Evolutionary conservation across 2,329 filamentous ascomycete genomes (phyloP), one percentile per base, ranked within the genome.

Genomic region (Pezicula carpinea): DNA sequence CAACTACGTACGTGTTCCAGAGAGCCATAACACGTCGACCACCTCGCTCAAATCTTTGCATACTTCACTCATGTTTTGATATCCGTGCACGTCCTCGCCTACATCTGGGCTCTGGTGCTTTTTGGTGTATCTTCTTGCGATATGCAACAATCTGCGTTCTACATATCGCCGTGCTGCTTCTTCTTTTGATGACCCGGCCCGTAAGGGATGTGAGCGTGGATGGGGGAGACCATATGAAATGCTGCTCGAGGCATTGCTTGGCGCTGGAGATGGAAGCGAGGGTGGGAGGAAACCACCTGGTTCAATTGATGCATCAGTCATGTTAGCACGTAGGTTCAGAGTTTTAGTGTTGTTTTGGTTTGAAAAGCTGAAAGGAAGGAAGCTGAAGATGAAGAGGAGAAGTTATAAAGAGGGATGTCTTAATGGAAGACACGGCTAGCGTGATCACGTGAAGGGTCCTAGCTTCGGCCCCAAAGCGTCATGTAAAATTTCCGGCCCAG

Each of bases 11-110:
- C 89, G 89, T 18, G 91, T 96, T 8, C 87, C 89, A 23, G 84
- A 89, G 18, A 89, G 77, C 92, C 92, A 97, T 5, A 96, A 68
- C 6, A 95, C 77, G 64, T 95, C 85, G 14, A 95, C 69, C 11
- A 96, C 64, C 5, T 75, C 74, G 47, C 91, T 86, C 1, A 95
- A 66, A 59, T 96, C 89, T 47, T 70, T 77, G 52, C 80, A 88
- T 5, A 89, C 76, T 60, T 91, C 84, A 42, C 71, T 73, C 63
- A 92, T 87, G 43, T 68, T 79, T 45, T 72, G 69, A 53, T 84
- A 85, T 42, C 69, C 69, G 10, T 61, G 61, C 10, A 62, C 61
- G 61, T 10, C 48, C 23, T 52, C 54, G 6, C 44, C 65, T 11
- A 72, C 66, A 48, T 80, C 76, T 4, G 59, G 68, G 3, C 69